A percentile compares a stretch with the other conserved stretches of the same genome.
These are phyloP conservation scores for Hypoxylon trugodes DNA, from an alignment of 495 filamentous ascomycete genomes.

Conservation along the genomic window DNA sequence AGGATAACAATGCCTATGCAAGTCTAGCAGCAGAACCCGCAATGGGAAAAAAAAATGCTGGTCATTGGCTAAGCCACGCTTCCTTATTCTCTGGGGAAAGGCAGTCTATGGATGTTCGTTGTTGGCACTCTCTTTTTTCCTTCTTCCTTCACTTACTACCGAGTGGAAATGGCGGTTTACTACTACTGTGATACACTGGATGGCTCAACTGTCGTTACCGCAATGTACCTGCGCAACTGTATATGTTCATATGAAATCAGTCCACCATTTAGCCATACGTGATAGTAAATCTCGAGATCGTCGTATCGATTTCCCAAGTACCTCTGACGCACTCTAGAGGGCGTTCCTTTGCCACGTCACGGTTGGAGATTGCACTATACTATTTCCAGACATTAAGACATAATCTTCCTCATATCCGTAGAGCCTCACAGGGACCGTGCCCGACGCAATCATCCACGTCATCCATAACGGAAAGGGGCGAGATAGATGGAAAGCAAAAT, in stretches of 20 bases:
- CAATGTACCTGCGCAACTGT: slow-evolving; percentile 32
- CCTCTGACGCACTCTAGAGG: neutral
- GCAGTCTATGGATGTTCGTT: neutral
- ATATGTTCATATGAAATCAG: slow-evolving; percentile 30
- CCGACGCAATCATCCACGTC: neutral
- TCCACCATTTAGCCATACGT: slow-evolving; percentile 3
- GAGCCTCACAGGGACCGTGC: neutral
- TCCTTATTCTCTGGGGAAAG: slow-evolving; percentile 3
- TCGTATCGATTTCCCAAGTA: neutral
- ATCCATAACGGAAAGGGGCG: slow-evolving; percentile 2
- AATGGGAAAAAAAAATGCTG: neutral
- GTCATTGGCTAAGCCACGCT: slow-evolving; percentile 1
- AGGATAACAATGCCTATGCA: neutral
- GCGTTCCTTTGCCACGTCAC: neutral
- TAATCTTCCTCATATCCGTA: neutral
- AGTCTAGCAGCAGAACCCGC: neutral
- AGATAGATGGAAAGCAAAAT: slow-evolving; percentile 1
- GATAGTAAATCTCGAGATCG: neutral
- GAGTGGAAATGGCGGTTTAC: no score
- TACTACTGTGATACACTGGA: slow-evolving; percentile 4
- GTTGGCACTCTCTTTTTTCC: slow-evolving; percentile 12
- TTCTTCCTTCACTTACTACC: slow-evolving; percentile 3
- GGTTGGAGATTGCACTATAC: neutral
- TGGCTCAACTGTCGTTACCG: slow-evolving; percentile 34
- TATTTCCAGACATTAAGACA: neutral